A percentile compares a stretch with the other conserved stretches of the same genome.
Conservation (phyloP, 2,329 filamentous ascomycete species). For the Talaromyces sp. region DNA sequence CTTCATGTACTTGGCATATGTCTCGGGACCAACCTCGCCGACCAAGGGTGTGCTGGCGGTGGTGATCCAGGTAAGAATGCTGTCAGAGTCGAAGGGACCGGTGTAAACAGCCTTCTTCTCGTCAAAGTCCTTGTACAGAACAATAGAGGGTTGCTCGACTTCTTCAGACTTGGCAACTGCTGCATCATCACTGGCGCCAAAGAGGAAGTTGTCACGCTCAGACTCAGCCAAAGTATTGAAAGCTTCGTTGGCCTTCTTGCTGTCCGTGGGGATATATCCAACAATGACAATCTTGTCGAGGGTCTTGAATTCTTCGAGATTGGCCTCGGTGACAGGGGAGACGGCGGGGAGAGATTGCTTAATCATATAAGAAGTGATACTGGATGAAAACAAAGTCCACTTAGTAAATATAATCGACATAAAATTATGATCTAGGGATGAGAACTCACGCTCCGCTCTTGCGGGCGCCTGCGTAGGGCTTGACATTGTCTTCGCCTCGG, state of each 20-base stretch:
- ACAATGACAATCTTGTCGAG: constrained; percentile 95
- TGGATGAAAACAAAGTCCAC: constrained; percentile 24
- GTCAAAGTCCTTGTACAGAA: constrained; percentile 97
- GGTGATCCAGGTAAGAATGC: constrained; percentile 80
- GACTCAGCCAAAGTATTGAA: constrained; percentile 70
- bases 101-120: constrained; percentile 86
- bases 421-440: neutral
- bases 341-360: constrained; percentile 96
- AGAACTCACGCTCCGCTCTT: constrained; percentile 67
- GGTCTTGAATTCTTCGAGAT: constrained; percentile 92
- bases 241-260: constrained; percentile 82
- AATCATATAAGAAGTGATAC: constrained; percentile 83
- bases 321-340: constrained; percentile 74
- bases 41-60: constrained; percentile 82
- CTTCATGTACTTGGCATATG: constrained; percentile 90
- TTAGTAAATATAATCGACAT: neutral
- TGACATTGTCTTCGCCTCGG: constrained; percentile 77
- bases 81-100: constrained; percentile 75
- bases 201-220: constrained; percentile 87
- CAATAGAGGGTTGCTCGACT: constrained; percentile 78
- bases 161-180: constrained; percentile 84
- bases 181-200: constrained; percentile 81
- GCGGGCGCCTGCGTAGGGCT: constrained; percentile 81
- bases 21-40: constrained; percentile 94
- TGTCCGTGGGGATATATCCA: constrained; percentile 75